Evolutionary conservation across 2,329 filamentous ascomycete genomes (phyloP), one percentile per base, ranked within the genome.

Genomic region (Endoconidiophora laricicola): DNA sequence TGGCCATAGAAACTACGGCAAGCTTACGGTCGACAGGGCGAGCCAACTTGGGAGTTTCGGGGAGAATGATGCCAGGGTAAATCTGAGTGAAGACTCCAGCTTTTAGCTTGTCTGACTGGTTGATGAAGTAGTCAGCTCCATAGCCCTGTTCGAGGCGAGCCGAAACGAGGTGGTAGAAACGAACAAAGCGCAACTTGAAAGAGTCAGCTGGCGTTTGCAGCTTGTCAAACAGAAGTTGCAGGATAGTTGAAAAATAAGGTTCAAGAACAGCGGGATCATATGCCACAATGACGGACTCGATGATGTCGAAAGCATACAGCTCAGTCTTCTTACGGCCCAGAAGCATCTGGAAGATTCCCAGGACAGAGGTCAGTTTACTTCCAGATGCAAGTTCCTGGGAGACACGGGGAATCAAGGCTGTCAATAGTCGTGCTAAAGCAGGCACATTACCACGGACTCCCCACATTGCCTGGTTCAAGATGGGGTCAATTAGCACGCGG

Each of bases 341-440:
- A 9, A 98, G 74, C 59, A 86, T 88, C 63, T 96, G 90, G 72
- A 96, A 98, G 55, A 98, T 91, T 52, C 87, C 86, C n/a, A 98
- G 73, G 45, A 96, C 79, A 3, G 84, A 79, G 61, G 93, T 86
- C 39, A 95, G 65, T 63, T 95, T 86, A 58, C 88, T 83, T 59
- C 83, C 80, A 22, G 78, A 73, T 16, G 84, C 68, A 57, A 98
- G 87, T 41, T 78, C 73, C 52, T 79, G 69, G 3, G 81, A 74
- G 23, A 82, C 83, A 57, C 84, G 81, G 14, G 85, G 80, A 57
- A 96, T 82, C 57, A 96, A 83, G 14, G 86, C 83, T 9, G 82
- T 79, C 44, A 98, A 69, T 44, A 98, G 73, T 52, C 91, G 81
- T 24, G 87, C 83, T 57, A 94, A 78, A 3, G 88, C 91, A 4